Base-by-base conservation (phyloP, 2,329 filamentous ascomycete species). In the Sporothrix brasiliensis region DNA sequence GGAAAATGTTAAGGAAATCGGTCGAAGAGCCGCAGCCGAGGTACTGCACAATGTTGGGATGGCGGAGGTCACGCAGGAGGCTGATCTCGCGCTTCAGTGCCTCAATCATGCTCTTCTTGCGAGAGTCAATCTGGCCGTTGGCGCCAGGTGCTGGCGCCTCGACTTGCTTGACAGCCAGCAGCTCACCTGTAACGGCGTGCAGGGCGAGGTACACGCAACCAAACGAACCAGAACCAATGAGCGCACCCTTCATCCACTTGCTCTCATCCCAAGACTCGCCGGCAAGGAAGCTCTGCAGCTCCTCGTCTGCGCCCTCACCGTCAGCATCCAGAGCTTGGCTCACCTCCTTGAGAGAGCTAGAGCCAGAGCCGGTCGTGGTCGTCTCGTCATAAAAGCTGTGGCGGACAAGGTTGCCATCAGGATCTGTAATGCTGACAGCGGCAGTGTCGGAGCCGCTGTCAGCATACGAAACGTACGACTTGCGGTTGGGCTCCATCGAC, bases 161-260 rank as follows among this genome's bases (percentile, higher is more conserved):
- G 68, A 99, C 95, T 81, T 99, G 95, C 83, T 99, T 99, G 72
- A 99, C 95, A 27, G 95, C 95, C 84, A 99, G 93, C 56, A 99
- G 90, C 81, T 98, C 95, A 77, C 94, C 95, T 21, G 95, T 99
- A 69, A 99, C 91, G 67, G 95, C 92, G 79, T 99, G 95, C 44
- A 99, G 86, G 34, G 95, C 95, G 65, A 99, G 86, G 81, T 96
- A 99, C 68, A 99, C 95, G 75, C 91, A 94, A 76, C 95, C 95
- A 77, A 99, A 99, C 4, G 94, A 97, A 73, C 95, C 95, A 80
- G 97, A 93, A 44, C 95, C 95, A 75, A 99, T 99, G 73, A 98
- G 85, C 44, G 94, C 94, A 77, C 95, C 95, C 83, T 98, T 97
- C 93, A 99, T 98, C 92, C 96, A 99, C 80, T 97, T 97, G 82